Conservation (phyloP, 1,284 basidiomycete species). For the Sporisorium sorghi region DNA sequence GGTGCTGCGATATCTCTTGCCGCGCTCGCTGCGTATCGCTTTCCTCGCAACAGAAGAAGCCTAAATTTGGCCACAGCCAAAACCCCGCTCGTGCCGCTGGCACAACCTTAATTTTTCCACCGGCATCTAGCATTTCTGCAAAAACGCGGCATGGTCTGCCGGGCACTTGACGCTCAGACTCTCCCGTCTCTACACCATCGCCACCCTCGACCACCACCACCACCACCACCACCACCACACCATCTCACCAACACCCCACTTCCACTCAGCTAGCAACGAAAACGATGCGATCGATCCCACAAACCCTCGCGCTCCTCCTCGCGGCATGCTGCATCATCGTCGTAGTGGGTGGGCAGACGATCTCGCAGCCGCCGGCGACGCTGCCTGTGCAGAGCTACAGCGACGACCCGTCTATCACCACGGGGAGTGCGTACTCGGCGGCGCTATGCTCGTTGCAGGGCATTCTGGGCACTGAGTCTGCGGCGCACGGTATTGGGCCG, state of each 20-base stretch:
- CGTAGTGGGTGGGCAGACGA: no score
- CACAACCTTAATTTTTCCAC: neutral
- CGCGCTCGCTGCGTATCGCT: neutral
- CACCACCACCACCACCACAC: neutral
- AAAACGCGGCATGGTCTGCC: neutral
- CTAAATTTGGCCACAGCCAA: neutral
- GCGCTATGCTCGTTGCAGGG: conserved; percentile 25
- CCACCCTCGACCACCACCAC: neutral
- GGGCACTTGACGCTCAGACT: neutral
- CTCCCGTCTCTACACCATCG: neutral
- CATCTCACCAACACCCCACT: neutral
- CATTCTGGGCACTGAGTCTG: conserved; percentile 25
- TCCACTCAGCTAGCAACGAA: neutral
- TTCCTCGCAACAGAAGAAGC: neutral
- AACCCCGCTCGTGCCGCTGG: neutral
- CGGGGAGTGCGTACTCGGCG: conserved; percentile 10
- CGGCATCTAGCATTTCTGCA: no score
- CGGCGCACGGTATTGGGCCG: conserved; percentile 28
- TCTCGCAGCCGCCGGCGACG: conserved; percentile 22
- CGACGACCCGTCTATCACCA: conserved; percentile 35
- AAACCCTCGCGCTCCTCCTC: neutral
- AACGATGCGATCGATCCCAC: neutral
- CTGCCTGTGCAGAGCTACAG: conserved; percentile 30
- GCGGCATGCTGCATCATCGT: no score
- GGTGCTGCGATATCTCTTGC: no score